Percentiles rank a stretch among this genome's conserved stretches.
Evolutionary conservation across 371 early-diverging fungal species (phyloP).

Genomic region (Actinomucor elegans): DNA sequence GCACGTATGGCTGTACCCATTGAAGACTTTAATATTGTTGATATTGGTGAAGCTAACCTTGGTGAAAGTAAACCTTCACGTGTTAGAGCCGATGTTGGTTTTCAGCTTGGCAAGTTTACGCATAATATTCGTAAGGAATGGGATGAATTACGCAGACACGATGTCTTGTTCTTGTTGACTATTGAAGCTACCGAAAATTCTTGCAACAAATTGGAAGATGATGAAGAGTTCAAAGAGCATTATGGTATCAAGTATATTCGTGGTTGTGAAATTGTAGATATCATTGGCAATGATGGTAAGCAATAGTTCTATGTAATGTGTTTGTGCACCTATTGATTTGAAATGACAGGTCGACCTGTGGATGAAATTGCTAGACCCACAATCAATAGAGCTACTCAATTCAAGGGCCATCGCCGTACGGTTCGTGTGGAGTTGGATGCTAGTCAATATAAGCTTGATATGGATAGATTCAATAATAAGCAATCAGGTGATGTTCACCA

Average conservation of each 20-base stretch:
- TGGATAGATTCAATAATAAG: constrained; percentile 24
- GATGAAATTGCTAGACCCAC: constrained; percentile 52
- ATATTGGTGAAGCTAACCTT: constrained; percentile 75
- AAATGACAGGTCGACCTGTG: constrained; percentile 47
- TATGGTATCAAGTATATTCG: constrained; percentile 81
- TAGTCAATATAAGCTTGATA: constrained; percentile 77
- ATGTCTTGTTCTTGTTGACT: constrained; percentile 77
- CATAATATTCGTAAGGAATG: constrained; percentile 82
- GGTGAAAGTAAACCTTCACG: constrained; percentile 72
- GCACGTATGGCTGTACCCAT: constrained; percentile 87
- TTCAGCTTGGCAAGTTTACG: constrained; percentile 60
- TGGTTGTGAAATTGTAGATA: constrained; percentile 83
- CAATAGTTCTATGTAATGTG: neutral
- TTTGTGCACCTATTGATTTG: neutral
- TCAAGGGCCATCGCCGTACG: constrained; percentile 58
- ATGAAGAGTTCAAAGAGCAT: constrained; percentile 58
- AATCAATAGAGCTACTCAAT: constrained; percentile 37
- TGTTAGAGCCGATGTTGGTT: constrained; percentile 76
- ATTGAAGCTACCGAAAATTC: constrained; percentile 67
- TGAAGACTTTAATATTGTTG: constrained; percentile 60
- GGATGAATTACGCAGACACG: constrained; percentile 82
- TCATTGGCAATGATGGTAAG: constrained; percentile 73
- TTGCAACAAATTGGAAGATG: constrained; percentile 41
- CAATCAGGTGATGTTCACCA: constrained; percentile 65
- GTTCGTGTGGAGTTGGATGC: constrained; percentile 83